Conservation (phyloP, 2,329 filamentous ascomycete species). For the Trichophaea hybrida region DNA sequence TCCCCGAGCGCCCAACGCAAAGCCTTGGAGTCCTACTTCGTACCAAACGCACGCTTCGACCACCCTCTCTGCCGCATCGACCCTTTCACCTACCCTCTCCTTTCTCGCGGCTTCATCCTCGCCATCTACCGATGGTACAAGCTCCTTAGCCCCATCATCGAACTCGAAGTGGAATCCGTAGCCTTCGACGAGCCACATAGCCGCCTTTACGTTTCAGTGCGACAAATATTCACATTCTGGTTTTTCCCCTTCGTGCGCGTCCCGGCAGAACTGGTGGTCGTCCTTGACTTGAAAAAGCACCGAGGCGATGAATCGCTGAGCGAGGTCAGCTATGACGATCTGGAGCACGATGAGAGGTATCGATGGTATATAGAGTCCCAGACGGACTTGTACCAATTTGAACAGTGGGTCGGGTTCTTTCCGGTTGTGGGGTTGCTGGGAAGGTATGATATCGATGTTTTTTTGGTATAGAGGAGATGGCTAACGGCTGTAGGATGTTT, state of each 20-base stretch:
- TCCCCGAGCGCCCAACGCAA: slow-evolving; percentile 31
- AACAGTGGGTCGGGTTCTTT: slow-evolving; percentile 11
- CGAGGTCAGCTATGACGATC: neutral
- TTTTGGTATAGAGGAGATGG: too few relatives aligned
- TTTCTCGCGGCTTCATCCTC: slow-evolving; percentile 52
- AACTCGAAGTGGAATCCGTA: slow-evolving; percentile 45
- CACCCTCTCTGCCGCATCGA: slow-evolving; percentile 64
- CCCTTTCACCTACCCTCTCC: slow-evolving; percentile 31
- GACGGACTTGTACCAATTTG: slow-evolving; percentile 12
- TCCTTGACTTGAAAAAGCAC: slow-evolving; percentile 7
- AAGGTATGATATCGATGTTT: neutral
- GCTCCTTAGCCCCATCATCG: slow-evolving; percentile 60
- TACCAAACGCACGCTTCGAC: slow-evolving; percentile 54
- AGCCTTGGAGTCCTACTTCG: slow-evolving; percentile 56
- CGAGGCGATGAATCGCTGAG: neutral
- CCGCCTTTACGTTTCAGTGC: slow-evolving; percentile 4
- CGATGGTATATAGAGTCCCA: slow-evolving; percentile 3
- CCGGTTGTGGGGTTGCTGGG: slow-evolving; percentile 2
- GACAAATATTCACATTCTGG: slow-evolving; percentile 10
- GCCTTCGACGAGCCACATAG: slow-evolving; percentile 6
- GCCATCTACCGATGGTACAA: slow-evolving; percentile 74
- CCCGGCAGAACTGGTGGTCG: slow-evolving; percentile 3
- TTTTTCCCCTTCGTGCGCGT: slow-evolving; percentile 9
- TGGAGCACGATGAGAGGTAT: neutral
- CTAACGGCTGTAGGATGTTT: too few relatives aligned